Percentiles rank a stretch among this genome's conserved stretches.
Conservation (phyloP, 768 basidiomycete genomes). For the Pulveroboletus sp. region DNA sequence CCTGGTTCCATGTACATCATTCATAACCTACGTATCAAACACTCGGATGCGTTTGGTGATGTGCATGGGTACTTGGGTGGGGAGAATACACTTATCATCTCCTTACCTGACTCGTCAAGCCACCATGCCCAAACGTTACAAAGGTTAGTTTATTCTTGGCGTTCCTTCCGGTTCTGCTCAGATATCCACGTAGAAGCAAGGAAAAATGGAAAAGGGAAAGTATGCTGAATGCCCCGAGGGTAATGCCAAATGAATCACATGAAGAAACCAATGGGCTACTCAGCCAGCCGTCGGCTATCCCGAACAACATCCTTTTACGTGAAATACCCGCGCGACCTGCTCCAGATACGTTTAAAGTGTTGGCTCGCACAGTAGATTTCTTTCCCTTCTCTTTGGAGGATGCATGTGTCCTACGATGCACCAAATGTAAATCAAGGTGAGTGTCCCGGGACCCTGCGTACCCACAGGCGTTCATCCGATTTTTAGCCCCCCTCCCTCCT, state of each 20-base stretch:
- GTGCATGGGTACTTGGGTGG: slow-evolving; percentile 30
- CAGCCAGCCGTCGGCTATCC: neutral
- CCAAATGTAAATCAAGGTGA: slow-evolving; percentile 49
- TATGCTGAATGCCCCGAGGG: slow-evolving; percentile 2
- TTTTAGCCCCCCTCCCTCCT: slow-evolving; percentile 40
- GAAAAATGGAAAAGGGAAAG: slow-evolving; percentile 28
- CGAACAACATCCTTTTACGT: slow-evolving; percentile 29
- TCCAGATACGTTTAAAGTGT: slow-evolving; percentile 39
- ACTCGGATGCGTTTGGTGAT: slow-evolving; percentile 4
- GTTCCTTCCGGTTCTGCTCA: slow-evolving; percentile 1
- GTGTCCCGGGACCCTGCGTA: slow-evolving; percentile 8
- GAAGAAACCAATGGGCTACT: slow-evolving; percentile 2
- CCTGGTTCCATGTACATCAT: slow-evolving; percentile 45
- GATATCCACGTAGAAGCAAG: slow-evolving; percentile 27
- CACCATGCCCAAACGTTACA: slow-evolving; percentile 18
- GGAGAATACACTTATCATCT: slow-evolving; percentile 21
- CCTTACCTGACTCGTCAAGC: slow-evolving; percentile 13
- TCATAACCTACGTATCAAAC: slow-evolving; percentile 46
- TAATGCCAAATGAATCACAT: neutral
- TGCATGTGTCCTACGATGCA: slow-evolving; percentile 47
- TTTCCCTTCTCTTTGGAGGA: slow-evolving; percentile 48
- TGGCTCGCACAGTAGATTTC: slow-evolving; percentile 51
- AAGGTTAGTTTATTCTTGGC: slow-evolving; percentile 10
- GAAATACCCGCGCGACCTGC: slow-evolving; percentile 32
- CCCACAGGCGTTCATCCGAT: neutral